A percentile compares a stretch with the other conserved stretches of the same genome.
These are phyloP conservation scores for Penicillium palitans DNA, from an alignment of 2,329 filamentous ascomycete genomes.

Conservation along the genomic window DNA sequence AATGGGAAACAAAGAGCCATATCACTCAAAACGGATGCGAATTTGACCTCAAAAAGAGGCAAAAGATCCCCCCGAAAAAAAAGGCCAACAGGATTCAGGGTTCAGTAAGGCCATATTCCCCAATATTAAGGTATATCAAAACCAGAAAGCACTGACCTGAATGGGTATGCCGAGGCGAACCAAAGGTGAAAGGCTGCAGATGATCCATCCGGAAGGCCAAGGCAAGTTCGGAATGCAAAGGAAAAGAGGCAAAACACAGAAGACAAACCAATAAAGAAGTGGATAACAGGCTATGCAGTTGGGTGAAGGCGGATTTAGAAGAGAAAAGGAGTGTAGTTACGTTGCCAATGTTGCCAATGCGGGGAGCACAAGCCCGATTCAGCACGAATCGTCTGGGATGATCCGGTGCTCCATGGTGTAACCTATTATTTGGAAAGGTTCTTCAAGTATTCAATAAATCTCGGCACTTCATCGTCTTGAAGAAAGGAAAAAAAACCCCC, in stretches of 20 bases:
- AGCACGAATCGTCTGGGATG: constrained; percentile 12
- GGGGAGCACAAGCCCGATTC: constrained; percentile 27
- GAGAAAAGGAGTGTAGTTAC: constrained; percentile 24
- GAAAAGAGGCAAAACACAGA: constrained; percentile 3
- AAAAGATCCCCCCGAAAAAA: background rate
- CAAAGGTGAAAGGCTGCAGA: constrained; percentile 21
- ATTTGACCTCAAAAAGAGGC: background rate
- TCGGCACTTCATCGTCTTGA: background rate
- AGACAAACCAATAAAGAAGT: constrained; percentile 17
- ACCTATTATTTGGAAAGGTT: constrained; percentile 3
- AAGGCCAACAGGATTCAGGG: background rate
- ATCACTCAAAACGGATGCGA: background rate
- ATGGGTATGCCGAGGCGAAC: constrained; percentile 21
- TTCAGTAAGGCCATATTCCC: background rate
- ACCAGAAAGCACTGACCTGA: constrained; percentile 28
- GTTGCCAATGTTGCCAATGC: constrained; percentile 22
- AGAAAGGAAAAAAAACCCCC: background rate
- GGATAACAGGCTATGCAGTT: constrained; percentile 7
- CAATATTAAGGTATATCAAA: background rate
- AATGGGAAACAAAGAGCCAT: constrained; percentile 7
- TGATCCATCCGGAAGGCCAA: constrained; percentile 28
- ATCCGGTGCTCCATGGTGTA: constrained; percentile 25
- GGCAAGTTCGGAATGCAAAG: constrained; percentile 6
- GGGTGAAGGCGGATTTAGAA: constrained; percentile 22
- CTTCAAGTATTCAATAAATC: background rate